Evolutionary conservation across 2,329 filamentous ascomycete species (phyloP), one percentile per base, ranked within the genome.

Genomic region (Alternaria alternata): DNA sequence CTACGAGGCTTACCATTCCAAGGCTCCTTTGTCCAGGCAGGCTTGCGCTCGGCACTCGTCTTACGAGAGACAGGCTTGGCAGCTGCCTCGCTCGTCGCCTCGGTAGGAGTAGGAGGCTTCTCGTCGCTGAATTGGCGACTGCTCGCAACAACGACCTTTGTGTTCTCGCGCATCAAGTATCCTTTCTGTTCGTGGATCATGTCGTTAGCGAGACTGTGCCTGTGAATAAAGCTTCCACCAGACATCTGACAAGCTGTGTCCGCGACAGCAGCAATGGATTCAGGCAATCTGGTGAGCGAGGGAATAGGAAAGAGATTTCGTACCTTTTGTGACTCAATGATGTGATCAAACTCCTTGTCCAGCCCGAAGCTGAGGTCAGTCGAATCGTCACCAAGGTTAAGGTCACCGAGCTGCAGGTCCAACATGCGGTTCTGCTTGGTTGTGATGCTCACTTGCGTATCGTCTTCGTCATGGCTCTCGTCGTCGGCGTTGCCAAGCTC

Each of bases 161-260:
- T 98, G 80, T 98, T 99, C 73, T 99, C 94, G 73, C 95, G 89
- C 94, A 98, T 99, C 46, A 98, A 85, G 75, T 99, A 99, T 57
- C 95, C 95, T 83, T 96, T 94, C 94, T 97, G 91, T 88, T 85
- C 85, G 69, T 80, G 83, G 70, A 81, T 73, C 74, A 67, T 68
- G 30, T 60, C 54, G 79, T 85, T 73, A 88, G 85, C 80, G 59
- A 73, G 61, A 65, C 69, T 70, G 68, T 70, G 48, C 65, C 69
- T 71, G 60, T 70, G 74, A 14, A 70, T 64, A 42, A 75, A 73
- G 51, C 68, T 58, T 67, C 77, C 67, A 34, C 67, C 70, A 42
- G 66, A 67, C 62, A 75, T 73, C 24, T 73, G 63, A 59, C 65
- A 65, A 30, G 63, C 67, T 38, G 64, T 65, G 55, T 65, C 54